Evolutionary conservation across 169 alveolate genomes (phyloP).

Genomic region (Plasmodium reichenowi): DNA sequence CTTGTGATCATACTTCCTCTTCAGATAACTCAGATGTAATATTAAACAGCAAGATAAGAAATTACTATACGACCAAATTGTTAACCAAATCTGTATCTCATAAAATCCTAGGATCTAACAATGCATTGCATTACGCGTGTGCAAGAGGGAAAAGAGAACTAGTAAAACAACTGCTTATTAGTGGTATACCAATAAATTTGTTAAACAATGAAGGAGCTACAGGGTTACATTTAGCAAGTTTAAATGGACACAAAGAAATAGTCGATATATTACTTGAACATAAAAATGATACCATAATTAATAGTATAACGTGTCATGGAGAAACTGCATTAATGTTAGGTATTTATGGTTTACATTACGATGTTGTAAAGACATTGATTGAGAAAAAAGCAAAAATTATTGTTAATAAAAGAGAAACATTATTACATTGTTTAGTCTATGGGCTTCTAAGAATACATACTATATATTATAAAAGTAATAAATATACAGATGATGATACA

Average conservation of each 20-base stretch:
- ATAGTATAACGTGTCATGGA: slow-evolving; percentile 83
- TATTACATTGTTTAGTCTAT: slow-evolving; percentile 55
- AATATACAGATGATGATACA: slow-evolving; percentile 1
- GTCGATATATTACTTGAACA: slow-evolving; percentile 82
- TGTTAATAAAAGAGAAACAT: slow-evolving; percentile 16
- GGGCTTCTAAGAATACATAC: slow-evolving; percentile 51
- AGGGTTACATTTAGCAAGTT: slow-evolving; percentile 90
- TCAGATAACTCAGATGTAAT: slow-evolving; percentile 21
- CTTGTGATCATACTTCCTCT: slow-evolving; percentile 10
- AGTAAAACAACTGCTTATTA: slow-evolving; percentile 85
- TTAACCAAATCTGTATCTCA: slow-evolving; percentile 86
- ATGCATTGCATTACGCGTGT: slow-evolving; percentile 90
- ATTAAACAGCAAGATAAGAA: slow-evolving; percentile 38
- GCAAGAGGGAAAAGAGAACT: slow-evolving; percentile 86
- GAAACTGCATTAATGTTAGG: slow-evolving; percentile 91
- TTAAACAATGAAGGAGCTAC: slow-evolving; percentile 90
- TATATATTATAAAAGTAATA: slow-evolving; percentile 14
- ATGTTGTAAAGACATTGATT: slow-evolving; percentile 80
- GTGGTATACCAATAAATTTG: slow-evolving; percentile 84
- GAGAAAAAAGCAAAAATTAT: slow-evolving; percentile 80
- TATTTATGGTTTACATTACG: slow-evolving; percentile 85
- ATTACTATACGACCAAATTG: slow-evolving; percentile 27
- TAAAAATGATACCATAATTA: slow-evolving; percentile 75
- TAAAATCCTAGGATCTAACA: slow-evolving; percentile 84
- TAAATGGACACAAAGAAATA: slow-evolving; percentile 88